Evolutionary conservation across 352 stramenopile genomes (phyloP).

Genomic region (Phytophthora europaea): DNA sequence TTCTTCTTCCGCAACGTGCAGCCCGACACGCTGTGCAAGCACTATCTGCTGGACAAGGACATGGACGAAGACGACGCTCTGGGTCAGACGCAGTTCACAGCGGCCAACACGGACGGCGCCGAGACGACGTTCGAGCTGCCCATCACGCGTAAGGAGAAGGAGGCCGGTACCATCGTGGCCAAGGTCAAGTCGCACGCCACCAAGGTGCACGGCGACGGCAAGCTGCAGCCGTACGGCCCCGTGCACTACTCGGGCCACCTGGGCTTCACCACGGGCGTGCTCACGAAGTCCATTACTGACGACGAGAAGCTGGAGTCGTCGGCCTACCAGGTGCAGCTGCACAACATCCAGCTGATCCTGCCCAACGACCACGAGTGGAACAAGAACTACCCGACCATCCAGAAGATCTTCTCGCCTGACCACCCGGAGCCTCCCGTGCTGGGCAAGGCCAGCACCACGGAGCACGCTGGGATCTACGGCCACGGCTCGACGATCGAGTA

Average conservation of each 20-base stretch:
- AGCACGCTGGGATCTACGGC: slow-evolving; percentile 46
- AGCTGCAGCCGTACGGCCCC: slow-evolving; percentile 35
- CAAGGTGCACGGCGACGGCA: background rate
- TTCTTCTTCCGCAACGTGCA: slow-evolving; percentile 51
- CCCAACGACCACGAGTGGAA: slow-evolving; percentile 44
- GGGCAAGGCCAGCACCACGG: slow-evolving; percentile 22
- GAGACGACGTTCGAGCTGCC: slow-evolving; percentile 40
- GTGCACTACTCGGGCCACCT: slow-evolving; percentile 46
- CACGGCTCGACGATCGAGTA: slow-evolving; percentile 33
- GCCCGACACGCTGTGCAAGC: slow-evolving; percentile 35
- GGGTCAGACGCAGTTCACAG: slow-evolving; percentile 39
- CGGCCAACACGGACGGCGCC: slow-evolving; percentile 35
- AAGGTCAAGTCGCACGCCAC: slow-evolving; percentile 37
- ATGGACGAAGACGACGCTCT: slow-evolving; percentile 42
- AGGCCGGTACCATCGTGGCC: slow-evolving; percentile 30
- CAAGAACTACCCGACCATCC: slow-evolving; percentile 34
- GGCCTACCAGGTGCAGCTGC: slow-evolving; percentile 41
- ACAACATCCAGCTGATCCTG: slow-evolving; percentile 35
- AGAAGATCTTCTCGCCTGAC: slow-evolving; percentile 43
- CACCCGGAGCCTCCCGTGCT: slow-evolving; percentile 37
- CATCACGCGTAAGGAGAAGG: slow-evolving; percentile 29
- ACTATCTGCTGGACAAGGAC: slow-evolving; percentile 52
- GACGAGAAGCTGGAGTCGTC: slow-evolving; percentile 33
- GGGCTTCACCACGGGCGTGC: slow-evolving; percentile 34
- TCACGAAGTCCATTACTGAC: slow-evolving; percentile 36